Evolutionary conservation across 805 yeast species (phyloP).

Genomic region (Starmerella kuoi): DNA sequence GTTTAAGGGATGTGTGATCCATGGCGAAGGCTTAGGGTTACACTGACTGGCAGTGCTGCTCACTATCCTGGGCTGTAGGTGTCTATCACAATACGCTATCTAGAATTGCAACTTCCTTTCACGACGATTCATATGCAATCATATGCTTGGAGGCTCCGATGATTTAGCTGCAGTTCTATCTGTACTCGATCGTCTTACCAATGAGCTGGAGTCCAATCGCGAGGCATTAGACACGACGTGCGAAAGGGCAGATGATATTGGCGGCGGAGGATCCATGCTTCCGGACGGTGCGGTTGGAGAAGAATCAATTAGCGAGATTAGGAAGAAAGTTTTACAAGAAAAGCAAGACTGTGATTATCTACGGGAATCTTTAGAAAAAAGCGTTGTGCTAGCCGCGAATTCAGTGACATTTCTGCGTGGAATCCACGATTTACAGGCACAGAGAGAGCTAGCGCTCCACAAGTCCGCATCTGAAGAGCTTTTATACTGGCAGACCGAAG

Average conservation of each 20-base stretch:
- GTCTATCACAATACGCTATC: too few relatives aligned
- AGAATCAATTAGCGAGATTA: conserved; percentile 1
- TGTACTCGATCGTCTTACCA: conserved; percentile 21
- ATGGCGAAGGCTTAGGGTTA: too few relatives aligned
- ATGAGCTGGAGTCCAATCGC: conserved; percentile 19
- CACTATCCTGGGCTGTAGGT: too few relatives aligned
- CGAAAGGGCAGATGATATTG: conserved; percentile 17
- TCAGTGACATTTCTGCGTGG: conserved; percentile 8
- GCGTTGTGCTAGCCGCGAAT: neutral
- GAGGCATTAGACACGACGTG: conserved; percentile 19
- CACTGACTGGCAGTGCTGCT: too few relatives aligned
- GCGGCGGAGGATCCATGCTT: conserved; percentile 12
- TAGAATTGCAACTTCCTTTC: neutral
- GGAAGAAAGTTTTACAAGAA: conserved; percentile 7
- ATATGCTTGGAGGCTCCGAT: conserved; percentile 21
- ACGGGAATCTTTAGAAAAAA: conserved; percentile 2
- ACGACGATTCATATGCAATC: neutral
- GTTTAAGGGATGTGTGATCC: too few relatives aligned
- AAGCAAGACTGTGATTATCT: conserved; percentile 8
- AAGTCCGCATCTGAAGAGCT: conserved; percentile 8
- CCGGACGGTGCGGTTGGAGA: conserved; percentile 14
- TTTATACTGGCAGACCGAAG: conserved; percentile 14
- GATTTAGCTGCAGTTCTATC: conserved; percentile 24
- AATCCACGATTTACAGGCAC: conserved; percentile 1
- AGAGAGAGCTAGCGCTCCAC: conserved; percentile 9